Conservation (phyloP, 129 eudicot species). For the Sambucus nigra region DNA sequence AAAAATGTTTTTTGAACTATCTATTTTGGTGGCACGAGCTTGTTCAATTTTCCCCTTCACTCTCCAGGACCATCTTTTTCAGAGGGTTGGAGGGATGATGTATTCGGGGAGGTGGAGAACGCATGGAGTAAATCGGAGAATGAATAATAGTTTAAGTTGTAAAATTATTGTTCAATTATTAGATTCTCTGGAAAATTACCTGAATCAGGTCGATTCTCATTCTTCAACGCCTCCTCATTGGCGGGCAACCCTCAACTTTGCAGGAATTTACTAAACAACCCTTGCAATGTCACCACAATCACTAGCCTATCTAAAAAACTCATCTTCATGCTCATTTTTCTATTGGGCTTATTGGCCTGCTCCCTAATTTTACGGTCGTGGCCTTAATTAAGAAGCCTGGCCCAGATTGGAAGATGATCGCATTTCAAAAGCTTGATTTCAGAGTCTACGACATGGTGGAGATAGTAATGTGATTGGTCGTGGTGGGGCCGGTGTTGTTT, state of each 20-base stretch:
- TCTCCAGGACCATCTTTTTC: too few relatives aligned
- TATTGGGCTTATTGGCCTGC: constrained; percentile 51
- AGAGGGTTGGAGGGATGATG: too few relatives aligned
- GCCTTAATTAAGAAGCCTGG: constrained; percentile 51
- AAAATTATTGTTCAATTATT: too few relatives aligned
- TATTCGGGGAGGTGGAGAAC: too few relatives aligned
- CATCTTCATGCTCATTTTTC: constrained; percentile 54
- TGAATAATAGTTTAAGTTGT: too few relatives aligned
- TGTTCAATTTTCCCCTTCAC: too few relatives aligned
- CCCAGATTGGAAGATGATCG: constrained; percentile 70
- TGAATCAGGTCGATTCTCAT: constrained; percentile 60
- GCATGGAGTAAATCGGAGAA: too few relatives aligned
- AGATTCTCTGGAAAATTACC: constrained; percentile 82
- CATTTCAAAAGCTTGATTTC: constrained; percentile 70
- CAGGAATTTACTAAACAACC: constrained; percentile 50
- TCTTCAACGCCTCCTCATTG: constrained; percentile 74
- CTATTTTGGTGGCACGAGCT: too few relatives aligned
- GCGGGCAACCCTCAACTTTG: constrained; percentile 87
- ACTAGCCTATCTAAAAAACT: constrained; percentile 20
- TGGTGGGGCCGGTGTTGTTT: constrained; percentile 93
- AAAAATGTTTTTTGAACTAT: too few relatives aligned
- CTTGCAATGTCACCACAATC: constrained; percentile 35
- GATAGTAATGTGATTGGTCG: constrained; percentile 84
- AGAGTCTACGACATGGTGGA: constrained; percentile 56
- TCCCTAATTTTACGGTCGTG: constrained; percentile 57